A percentile compares a stretch with the other conserved stretches of the same genome.
Evolutionary conservation across 345 rosid genomes (phyloP).

Genomic region (Euphorbia peplus): DNA sequence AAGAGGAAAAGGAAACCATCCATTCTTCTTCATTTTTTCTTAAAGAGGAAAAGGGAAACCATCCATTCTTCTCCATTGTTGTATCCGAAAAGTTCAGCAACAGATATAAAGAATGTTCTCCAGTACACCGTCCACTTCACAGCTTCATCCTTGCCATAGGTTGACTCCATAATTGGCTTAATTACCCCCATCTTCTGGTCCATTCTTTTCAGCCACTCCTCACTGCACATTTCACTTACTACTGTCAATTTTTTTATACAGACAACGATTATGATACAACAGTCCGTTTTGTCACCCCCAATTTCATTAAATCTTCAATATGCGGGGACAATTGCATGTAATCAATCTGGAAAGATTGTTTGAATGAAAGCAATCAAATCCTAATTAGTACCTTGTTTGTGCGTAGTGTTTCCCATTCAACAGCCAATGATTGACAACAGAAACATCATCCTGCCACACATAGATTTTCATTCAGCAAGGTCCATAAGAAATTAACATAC

Average conservation of each 20-base stretch:
- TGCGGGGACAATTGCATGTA: background rate
- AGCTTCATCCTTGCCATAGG: constrained; percentile 73
- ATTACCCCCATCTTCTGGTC: constrained; percentile 49
- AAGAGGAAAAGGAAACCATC: constrained; percentile 74
- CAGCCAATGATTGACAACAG: constrained; percentile 71
- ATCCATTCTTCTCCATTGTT: constrained; percentile 88
- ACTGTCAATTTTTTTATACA: too few species aligned
- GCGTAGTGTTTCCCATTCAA: constrained; percentile 83
- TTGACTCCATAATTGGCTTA: constrained; percentile 65
- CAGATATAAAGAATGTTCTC: constrained; percentile 82
- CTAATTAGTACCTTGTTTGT: constrained; percentile 52
- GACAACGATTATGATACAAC: too few species aligned
- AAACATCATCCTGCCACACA: constrained; percentile 65
- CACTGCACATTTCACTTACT: constrained; percentile 34
- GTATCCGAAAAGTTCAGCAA: constrained; percentile 84
- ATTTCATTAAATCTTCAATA: background rate
- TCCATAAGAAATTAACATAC: background rate
- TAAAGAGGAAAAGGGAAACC: constrained; percentile 71
- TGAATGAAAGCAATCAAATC: background rate
- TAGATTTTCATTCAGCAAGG: constrained; percentile 1
- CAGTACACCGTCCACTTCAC: constrained; percentile 85
- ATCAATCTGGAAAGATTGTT: background rate
- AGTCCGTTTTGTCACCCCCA: too few species aligned
- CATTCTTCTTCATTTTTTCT: constrained; percentile 87
- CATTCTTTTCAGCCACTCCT: constrained; percentile 89